Conservation (phyloP, 1,284 basidiomycete genomes). For the Melampsora occidentalis region DNA sequence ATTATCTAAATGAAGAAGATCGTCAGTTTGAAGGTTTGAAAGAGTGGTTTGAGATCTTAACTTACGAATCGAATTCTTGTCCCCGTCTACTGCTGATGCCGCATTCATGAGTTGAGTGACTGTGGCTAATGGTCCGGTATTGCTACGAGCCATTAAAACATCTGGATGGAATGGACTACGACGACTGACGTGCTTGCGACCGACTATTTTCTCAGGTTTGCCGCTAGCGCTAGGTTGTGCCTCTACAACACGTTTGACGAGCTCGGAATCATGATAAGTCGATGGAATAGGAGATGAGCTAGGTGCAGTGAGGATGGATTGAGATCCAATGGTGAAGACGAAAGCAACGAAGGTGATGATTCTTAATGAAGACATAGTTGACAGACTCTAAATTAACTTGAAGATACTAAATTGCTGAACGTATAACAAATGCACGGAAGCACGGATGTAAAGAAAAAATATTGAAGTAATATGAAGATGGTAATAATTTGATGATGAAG, state of each 20-base stretch:
- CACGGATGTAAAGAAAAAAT: not conserved
- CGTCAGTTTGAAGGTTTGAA: too few species aligned
- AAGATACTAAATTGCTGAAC: too few species aligned
- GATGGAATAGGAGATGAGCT: not conserved
- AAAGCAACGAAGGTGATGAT: not conserved
- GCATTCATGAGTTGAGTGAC: not conserved
- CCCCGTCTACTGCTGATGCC: not conserved
- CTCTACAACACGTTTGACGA: not conserved
- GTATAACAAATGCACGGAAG: slow-evolving; percentile 2
- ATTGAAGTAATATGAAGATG: too few species aligned
- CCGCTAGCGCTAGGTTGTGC: not conserved
- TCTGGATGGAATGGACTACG: slow-evolving; percentile 7
- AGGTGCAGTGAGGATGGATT: not conserved
- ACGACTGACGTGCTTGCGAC: slow-evolving; percentile 12
- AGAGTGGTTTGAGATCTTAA: not conserved
- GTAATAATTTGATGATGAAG: not conserved
- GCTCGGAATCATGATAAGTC: not conserved
- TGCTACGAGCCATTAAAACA: not conserved
- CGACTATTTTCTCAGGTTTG: not conserved
- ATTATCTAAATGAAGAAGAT: not conserved
- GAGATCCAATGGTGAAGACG: not conserved
- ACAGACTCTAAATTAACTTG: not conserved
- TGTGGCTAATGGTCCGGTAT: slow-evolving; percentile 1
- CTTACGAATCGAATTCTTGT: slow-evolving; percentile 9
- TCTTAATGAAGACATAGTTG: slow-evolving; percentile 6